Percentiles rank a stretch among this genome's conserved stretches.
phyloP scores from a whole-genome alignment of 352 stramenopile species.

The Globisporangium middletonii region DNA sequence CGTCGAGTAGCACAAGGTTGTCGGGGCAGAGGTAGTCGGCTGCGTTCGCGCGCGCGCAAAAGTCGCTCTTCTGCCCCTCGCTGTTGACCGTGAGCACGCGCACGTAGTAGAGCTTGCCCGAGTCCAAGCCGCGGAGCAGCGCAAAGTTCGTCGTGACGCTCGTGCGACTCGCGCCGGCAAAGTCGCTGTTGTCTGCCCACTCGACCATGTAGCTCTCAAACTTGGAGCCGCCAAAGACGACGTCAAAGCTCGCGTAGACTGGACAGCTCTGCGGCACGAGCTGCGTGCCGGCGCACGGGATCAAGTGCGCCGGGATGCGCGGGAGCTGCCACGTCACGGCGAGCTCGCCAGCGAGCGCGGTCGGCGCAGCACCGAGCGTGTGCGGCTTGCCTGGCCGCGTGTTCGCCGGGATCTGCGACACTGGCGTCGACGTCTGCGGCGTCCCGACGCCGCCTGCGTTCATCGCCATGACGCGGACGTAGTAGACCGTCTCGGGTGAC shows the following conservation, averaged over 20 bases:
- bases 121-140: constrained; percentile 59
- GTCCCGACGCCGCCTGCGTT: constrained; percentile 53
- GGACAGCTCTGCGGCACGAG: constrained; percentile 50
- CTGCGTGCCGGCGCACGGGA: constrained; percentile 61
- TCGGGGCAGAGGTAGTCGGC: constrained; percentile 64
- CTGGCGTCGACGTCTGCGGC: constrained; percentile 43
- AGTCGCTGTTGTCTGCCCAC: constrained; percentile 64
- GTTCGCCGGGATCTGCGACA: constrained; percentile 42
- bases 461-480: constrained; percentile 84
- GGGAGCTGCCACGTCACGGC: constrained; percentile 60
- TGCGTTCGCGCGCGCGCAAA: constrained; percentile 50
- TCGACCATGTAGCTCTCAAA: constrained; percentile 94
- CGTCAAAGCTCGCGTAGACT: constrained; percentile 67
- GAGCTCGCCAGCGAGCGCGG: constrained; percentile 27
- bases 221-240: constrained; percentile 85
- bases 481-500: constrained; percentile 80
- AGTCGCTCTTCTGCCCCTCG: constrained; percentile 67
- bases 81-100: constrained; percentile 80
- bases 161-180: constrained; percentile 66
- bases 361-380: constrained; percentile 30
- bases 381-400: constrained; percentile 65
- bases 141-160: constrained; percentile 55
- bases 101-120: constrained; percentile 72
- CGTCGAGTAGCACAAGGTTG: constrained; percentile 59
- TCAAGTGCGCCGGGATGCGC: constrained; percentile 52